These are phyloP conservation scores for Serendipita sp. DNA, from an alignment of 768 basidiomycete genomes.

Conservation along the genomic window DNA sequence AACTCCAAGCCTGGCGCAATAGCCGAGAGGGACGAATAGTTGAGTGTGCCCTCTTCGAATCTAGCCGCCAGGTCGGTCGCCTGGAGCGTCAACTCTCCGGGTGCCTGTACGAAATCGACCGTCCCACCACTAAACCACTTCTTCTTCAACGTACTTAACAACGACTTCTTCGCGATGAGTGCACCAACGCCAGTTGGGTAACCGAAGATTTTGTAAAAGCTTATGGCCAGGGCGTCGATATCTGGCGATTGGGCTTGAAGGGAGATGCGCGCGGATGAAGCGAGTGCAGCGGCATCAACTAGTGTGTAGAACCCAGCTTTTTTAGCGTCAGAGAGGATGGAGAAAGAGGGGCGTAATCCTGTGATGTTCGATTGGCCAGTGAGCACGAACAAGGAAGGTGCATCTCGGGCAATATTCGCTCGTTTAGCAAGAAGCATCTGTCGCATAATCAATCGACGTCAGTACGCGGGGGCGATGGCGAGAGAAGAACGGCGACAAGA, in stretches of 20 bases:
- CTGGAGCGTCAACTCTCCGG: constrained; percentile 50
- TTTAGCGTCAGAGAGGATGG: constrained; percentile 45
- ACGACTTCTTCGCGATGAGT: constrained; percentile 54
- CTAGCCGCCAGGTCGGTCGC: constrained; percentile 48
- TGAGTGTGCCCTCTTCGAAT: constrained; percentile 82
- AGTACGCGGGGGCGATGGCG: neutral
- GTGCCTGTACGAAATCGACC: constrained; percentile 50
- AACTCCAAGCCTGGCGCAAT: constrained; percentile 65
- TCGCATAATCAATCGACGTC: neutral
- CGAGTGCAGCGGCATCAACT: constrained; percentile 71
- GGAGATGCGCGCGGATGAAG: constrained; percentile 52
- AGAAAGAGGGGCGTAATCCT: constrained; percentile 36
- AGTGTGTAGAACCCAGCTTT: constrained; percentile 57
- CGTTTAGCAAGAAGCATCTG: neutral
- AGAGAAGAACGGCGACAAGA: neutral
- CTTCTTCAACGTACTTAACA: constrained; percentile 41
- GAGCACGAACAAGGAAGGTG: constrained; percentile 51
- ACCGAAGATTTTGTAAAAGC: constrained; percentile 85
- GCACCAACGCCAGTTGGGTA: constrained; percentile 77
- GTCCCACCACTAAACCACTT: constrained; percentile 52
- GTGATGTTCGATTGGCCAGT: constrained; percentile 37
- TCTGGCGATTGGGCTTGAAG: constrained; percentile 29
- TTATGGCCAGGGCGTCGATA: constrained; percentile 69
- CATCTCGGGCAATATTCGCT: constrained; percentile 16
- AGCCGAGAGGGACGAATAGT: constrained; percentile 63